Evolutionary conservation across 768 basidiomycete species (phyloP).

Genomic region (Collybia sordida): DNA sequence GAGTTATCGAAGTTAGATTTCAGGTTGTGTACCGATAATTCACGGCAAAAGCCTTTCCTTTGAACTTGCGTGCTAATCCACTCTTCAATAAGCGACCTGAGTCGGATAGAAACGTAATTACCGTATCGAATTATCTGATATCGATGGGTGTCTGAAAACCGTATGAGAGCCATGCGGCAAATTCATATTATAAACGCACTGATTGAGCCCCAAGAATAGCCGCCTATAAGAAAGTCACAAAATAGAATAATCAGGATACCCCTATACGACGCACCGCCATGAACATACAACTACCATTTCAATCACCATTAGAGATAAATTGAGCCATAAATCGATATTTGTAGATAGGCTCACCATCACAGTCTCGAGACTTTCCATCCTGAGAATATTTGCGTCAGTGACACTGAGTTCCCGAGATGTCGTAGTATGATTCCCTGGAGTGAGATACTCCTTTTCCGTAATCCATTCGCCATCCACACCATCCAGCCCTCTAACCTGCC

Average conservation of each 20-base stretch:
- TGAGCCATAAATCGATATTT: background rate
- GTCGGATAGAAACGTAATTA: conserved; percentile 15
- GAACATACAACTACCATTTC: conserved; percentile 55
- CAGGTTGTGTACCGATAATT: conserved; percentile 41
- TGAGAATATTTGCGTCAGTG: conserved; percentile 37
- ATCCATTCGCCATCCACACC: conserved; percentile 70
- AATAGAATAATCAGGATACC: background rate
- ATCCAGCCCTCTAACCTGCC: conserved; percentile 74
- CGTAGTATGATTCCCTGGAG: conserved; percentile 13
- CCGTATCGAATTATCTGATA: conserved; percentile 61
- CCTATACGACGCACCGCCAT: conserved; percentile 45
- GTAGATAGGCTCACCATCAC: conserved; percentile 44
- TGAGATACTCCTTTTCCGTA: conserved; percentile 48
- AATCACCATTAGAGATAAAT: background rate
- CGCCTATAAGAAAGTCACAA: conserved; percentile 35
- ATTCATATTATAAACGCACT: conserved; percentile 31
- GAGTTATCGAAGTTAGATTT: background rate
- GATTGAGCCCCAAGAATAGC: conserved; percentile 66
- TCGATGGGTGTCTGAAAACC: conserved; percentile 51
- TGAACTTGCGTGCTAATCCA: conserved; percentile 63
- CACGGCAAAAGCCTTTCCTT: conserved; percentile 64
- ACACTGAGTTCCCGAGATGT: conserved; percentile 30
- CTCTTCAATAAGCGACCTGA: conserved; percentile 8
- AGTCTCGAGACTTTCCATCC: conserved; percentile 54
- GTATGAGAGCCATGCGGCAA: background rate